Evolutionary conservation across 23 red algal genomes (phyloP).

Genomic region (Rhodosorus marinus): DNA sequence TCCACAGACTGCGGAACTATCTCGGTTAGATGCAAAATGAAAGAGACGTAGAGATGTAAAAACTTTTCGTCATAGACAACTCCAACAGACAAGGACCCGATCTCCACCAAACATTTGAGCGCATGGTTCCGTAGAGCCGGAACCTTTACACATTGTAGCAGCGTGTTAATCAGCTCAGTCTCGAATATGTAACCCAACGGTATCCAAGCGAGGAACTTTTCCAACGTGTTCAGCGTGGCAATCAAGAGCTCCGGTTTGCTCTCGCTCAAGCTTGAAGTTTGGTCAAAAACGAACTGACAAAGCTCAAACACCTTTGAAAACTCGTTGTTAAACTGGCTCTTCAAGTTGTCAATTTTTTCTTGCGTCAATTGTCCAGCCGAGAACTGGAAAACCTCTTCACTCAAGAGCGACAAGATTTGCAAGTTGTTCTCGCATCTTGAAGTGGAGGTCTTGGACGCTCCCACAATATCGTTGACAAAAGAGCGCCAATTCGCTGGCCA

Average conservation of each 20-base stretch:
- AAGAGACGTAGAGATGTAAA: constrained; percentile 35
- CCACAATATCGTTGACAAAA: constrained; percentile 77
- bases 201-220: constrained; percentile 92
- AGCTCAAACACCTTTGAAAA: constrained; percentile 83
- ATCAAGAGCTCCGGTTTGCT: constrained; percentile 44
- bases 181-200: constrained; percentile 97
- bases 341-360: constrained; percentile 56
- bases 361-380: constrained; percentile 89
- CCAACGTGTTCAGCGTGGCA: constrained; percentile 75
- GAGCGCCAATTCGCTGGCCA: constrained; percentile 80
- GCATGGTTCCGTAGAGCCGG: constrained; percentile 43
- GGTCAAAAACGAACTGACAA: constrained; percentile 81
- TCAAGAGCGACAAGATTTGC: constrained; percentile 70
- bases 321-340: constrained; percentile 89
- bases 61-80: constrained; percentile 54
- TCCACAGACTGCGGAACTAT: constrained; percentile 47
- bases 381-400: constrained; percentile 98
- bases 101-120: constrained; percentile 76
- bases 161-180: constrained; percentile 66
- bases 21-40: constrained; percentile 49
- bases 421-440: constrained; percentile 97
- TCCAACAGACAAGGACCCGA: constrained; percentile 15
- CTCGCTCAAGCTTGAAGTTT: constrained; percentile 23
- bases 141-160: constrained; percentile 38
- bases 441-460: constrained; percentile 41